A percentile compares a stretch with the other conserved stretches of the same genome.
Conservation (phyloP, 495 filamentous ascomycete species). For the Lindgomyces ingoldianus region DNA sequence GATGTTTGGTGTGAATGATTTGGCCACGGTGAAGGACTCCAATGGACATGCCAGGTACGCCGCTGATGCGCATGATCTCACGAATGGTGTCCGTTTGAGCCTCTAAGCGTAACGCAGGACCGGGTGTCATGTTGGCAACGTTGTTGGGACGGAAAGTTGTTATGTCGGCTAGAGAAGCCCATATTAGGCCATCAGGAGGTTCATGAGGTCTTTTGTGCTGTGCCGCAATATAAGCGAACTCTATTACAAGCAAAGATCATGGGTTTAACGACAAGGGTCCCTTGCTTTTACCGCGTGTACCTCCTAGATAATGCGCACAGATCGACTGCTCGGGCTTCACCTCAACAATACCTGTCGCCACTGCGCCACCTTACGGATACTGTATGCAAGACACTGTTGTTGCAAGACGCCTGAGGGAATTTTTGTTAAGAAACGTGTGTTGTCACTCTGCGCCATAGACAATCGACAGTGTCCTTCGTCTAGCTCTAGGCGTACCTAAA, state of each 20-base stretch:
- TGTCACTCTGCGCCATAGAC: too few relatives aligned
- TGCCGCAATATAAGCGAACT: not conserved
- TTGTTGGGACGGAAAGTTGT: not conserved
- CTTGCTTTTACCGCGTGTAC: too few relatives aligned
- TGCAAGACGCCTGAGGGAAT: too few relatives aligned
- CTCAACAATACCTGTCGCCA: too few relatives aligned
- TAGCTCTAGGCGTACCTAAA: too few relatives aligned
- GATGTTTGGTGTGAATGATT: slow-evolving; percentile 6
- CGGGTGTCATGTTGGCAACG: not conserved
- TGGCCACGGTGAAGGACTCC: slow-evolving; percentile 4
- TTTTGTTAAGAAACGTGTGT: too few relatives aligned
- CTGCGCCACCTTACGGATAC: too few relatives aligned
- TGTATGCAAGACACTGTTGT: too few relatives aligned
- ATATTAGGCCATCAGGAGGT: not conserved
- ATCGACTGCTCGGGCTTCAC: too few relatives aligned
- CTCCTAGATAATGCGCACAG: too few relatives aligned
- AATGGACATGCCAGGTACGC: slow-evolving; percentile 2
- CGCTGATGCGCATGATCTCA: slow-evolving; percentile 2
- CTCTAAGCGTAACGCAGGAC: not conserved
- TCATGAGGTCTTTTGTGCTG: not conserved
- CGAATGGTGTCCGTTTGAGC: not conserved
- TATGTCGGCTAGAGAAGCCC: too few relatives aligned
- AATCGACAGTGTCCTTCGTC: too few relatives aligned
- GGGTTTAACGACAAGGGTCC: not conserved
- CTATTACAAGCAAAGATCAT: not conserved